Percentiles rank a stretch among this genome's conserved stretches.
Evolutionary conservation across 2,329 filamentous ascomycete genomes (phyloP).

Genomic region (Colletotrichum sp.): DNA sequence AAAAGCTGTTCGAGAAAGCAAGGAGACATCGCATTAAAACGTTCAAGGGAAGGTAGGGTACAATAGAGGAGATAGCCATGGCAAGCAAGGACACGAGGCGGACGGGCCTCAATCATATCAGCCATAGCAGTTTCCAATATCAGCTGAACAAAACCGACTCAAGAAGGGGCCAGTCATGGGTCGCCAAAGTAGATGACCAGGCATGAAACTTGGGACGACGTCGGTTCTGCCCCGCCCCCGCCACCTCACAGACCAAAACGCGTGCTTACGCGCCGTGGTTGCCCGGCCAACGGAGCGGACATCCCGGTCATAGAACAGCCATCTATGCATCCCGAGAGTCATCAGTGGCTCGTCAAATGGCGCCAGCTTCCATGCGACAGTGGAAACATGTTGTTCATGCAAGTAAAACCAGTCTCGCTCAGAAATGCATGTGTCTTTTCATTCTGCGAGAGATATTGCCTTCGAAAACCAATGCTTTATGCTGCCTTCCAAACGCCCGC

Average conservation of each 20-base stretch:
- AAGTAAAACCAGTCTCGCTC: neutral
- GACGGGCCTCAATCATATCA: neutral
- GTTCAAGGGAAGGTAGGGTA: neutral
- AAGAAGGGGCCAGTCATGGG: neutral
- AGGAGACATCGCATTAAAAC: neutral
- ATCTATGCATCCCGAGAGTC: neutral
- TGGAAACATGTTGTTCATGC: neutral
- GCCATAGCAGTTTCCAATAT: neutral
- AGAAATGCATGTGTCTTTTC: neutral
- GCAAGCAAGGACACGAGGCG: neutral
- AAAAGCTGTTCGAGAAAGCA: neutral
- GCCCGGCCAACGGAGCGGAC: neutral
- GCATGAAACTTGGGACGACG: neutral
- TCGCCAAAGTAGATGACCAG: neutral
- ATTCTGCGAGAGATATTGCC: slow-evolving; percentile 12
- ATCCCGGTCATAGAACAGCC: neutral
- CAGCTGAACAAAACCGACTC: neutral
- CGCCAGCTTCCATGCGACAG: neutral
- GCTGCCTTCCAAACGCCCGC: slow-evolving; percentile 10
- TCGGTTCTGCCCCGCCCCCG: slow-evolving; percentile 6
- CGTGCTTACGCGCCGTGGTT: neutral
- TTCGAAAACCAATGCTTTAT: slow-evolving; percentile 7
- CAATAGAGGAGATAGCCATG: neutral
- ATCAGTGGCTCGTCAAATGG: neutral
- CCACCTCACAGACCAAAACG: neutral